phyloP scores from a whole-genome alignment of 2,329 filamentous ascomycete species.

The Emergomyces pasteurianus region DNA sequence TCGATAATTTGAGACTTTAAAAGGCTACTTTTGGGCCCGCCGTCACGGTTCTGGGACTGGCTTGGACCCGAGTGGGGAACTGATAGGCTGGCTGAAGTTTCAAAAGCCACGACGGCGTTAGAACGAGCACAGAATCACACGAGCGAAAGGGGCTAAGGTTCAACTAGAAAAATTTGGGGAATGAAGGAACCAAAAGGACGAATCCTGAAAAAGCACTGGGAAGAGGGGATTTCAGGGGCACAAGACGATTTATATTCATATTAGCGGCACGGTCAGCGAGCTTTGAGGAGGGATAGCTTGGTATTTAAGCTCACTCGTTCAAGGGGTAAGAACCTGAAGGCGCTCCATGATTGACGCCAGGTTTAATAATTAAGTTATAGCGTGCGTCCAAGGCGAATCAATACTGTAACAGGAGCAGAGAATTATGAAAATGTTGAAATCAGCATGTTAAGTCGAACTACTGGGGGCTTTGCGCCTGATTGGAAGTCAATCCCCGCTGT shows the following conservation, averaged over 20 bases:
- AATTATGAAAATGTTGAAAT: neutral
- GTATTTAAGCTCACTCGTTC: neutral
- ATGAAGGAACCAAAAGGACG: neutral
- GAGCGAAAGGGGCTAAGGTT: neutral
- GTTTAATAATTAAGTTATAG: neutral
- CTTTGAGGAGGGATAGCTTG: neutral
- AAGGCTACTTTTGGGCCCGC: slow-evolving; percentile 3
- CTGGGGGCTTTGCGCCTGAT: neutral
- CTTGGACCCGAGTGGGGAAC: neutral
- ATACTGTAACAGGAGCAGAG: neutral
- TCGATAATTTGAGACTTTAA: neutral
- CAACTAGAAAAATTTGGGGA: neutral
- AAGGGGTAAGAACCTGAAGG: neutral
- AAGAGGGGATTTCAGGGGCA: neutral
- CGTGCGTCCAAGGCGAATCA: neutral
- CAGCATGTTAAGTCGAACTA: neutral
- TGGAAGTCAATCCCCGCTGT: neutral
- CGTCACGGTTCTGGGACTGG: slow-evolving; percentile 3
- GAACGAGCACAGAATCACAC: neutral
- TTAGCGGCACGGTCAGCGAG: neutral
- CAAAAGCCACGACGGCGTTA: neutral
- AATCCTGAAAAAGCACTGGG: neutral
- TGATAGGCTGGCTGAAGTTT: neutral
- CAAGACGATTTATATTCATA: neutral
- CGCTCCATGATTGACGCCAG: neutral